Conservation (phyloP, 1,139 yeast species). For the Barnettozyma hawaiiensis region DNA sequence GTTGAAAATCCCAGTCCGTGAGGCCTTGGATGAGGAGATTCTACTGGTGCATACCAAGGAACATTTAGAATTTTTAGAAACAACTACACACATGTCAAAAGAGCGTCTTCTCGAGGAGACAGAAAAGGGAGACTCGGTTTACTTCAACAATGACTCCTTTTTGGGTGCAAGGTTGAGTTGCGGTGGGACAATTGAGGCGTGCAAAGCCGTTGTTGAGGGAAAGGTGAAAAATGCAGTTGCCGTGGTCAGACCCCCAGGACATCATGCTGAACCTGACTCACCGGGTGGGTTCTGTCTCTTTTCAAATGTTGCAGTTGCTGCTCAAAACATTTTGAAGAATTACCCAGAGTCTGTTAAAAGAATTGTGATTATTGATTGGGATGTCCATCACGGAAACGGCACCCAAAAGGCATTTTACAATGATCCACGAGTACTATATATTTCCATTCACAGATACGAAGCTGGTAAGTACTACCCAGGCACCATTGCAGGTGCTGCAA, state of each 20-base stretch:
- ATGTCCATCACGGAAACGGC: slow-evolving; percentile 97
- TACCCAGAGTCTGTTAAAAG: slow-evolving; percentile 87
- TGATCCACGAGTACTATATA: slow-evolving; percentile 86
- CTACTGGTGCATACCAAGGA: slow-evolving; percentile 78
- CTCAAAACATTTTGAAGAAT: slow-evolving; percentile 70
- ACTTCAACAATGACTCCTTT: slow-evolving; percentile 86
- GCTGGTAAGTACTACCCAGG: slow-evolving; percentile 94
- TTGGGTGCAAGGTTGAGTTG: slow-evolving; percentile 88
- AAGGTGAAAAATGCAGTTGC: slow-evolving; percentile 88
- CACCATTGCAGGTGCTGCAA: slow-evolving; percentile 73
- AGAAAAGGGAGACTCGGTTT: slow-evolving; percentile 90
- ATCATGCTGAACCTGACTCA: slow-evolving; percentile 95
- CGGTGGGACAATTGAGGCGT: slow-evolving; percentile 96
- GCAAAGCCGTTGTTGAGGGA: slow-evolving; percentile 92
- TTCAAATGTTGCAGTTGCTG: slow-evolving; percentile 96
- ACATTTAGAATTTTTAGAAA: slow-evolving; percentile 69
- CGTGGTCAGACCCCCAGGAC: slow-evolving; percentile 97
- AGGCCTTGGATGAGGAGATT: slow-evolving; percentile 83
- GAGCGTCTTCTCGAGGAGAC: slow-evolving; percentile 79
- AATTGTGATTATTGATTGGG: slow-evolving; percentile 92
- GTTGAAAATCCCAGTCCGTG: slow-evolving; percentile 86
- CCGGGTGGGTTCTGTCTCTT: slow-evolving; percentile 97
- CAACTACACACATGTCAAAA: slow-evolving; percentile 73
- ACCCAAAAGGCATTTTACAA: slow-evolving; percentile 88
- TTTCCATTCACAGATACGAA: slow-evolving; percentile 89